Base-by-base conservation (phyloP, 2,329 filamentous ascomycete species). In the Celoporthe dispersa region DNA sequence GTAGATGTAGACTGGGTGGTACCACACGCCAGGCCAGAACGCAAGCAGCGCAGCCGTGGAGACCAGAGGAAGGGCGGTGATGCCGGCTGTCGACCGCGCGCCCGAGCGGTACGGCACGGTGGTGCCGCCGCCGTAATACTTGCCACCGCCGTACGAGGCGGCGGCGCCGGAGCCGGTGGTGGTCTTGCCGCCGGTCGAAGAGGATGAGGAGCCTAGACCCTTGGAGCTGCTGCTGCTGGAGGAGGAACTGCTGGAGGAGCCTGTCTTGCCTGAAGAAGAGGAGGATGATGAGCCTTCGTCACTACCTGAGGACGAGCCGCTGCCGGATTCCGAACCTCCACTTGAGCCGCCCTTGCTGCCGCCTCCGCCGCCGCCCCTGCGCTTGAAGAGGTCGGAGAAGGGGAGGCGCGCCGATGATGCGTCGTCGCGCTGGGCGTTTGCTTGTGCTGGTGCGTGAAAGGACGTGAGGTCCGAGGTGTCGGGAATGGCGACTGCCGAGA, bases 41-140 rank as follows among this genome's bases (percentile, higher is more conserved):
- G 82, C 82, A 12, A 91, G 76, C 1, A 82, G 79, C 31, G 83
- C 79, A 14, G 80, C 78, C 3, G 82, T 84, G 3, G 85, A 76
- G 2, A 91, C 80, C 31, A 88, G 78, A 22, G 88, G 84, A 6
- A 71, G 51, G 31, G 68, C 16, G 0, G 82, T 80, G 37, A 88
- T 78, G 51, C 91, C 84, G 3, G 85, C 84, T 3, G 83, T 85
- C 1, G 84, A 84, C 16, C 69, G 70, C 0, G 53, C n/a, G 8
- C 90, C 91, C 2, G 91, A 73, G 2, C 75, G 71, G 79, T 92
- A 95, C 1, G 92, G 91, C 0, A 78, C 76, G 2, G 81, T 71
- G 0, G 89, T 85, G 64, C 92, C 92, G 64, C 91, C 91, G 51
- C 87, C 86, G 76, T 94, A 94, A 78, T 86, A 92, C 66, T 77